phyloP scores from a whole-genome alignment of 2,329 filamentous ascomycete genomes.

The Chaetomium sp. region DNA sequence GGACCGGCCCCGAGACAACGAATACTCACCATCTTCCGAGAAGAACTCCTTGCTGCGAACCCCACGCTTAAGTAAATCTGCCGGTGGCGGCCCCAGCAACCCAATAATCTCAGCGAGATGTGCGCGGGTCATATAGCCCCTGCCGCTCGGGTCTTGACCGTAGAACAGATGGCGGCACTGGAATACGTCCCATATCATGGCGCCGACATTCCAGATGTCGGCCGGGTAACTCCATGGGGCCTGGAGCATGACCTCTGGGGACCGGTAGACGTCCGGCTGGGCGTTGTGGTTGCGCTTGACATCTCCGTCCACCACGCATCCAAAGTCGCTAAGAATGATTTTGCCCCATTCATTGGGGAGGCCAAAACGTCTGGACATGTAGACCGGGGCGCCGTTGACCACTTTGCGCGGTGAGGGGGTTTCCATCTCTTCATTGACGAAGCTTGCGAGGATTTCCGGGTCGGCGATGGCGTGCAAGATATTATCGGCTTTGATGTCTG shows the following conservation, averaged over 20 bases:
- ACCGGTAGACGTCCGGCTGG: constrained; percentile 12
- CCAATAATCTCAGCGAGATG: constrained; percentile 41
- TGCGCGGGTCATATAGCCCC: constrained; percentile 33
- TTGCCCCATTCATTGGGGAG: background rate
- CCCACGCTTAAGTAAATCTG: constrained; percentile 22
- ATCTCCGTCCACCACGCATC: background rate
- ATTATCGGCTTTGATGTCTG: background rate
- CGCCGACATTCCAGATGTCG: constrained; percentile 35
- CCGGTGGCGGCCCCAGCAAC: constrained; percentile 39
- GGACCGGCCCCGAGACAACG: background rate
- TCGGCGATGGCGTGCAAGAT: background rate
- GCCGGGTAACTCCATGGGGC: constrained; percentile 30
- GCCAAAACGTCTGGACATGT: background rate
- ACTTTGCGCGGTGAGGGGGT: background rate
- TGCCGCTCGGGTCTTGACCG: constrained; percentile 33
- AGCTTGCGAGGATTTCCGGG: background rate
- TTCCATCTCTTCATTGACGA: background rate
- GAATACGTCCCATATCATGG: constrained; percentile 31
- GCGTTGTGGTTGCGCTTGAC: background rate
- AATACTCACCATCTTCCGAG: constrained; percentile 1
- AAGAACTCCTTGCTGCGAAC: constrained; percentile 11
- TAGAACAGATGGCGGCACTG: constrained; percentile 31
- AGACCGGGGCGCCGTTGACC: background rate
- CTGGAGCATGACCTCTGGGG: constrained; percentile 33
- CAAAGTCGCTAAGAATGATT: background rate